A percentile compares a stretch with the other conserved stretches of the same genome.
These are phyloP conservation scores for Populus euphratica DNA, from an alignment of 345 rosid genomes.

Conservation along the genomic window DNA sequence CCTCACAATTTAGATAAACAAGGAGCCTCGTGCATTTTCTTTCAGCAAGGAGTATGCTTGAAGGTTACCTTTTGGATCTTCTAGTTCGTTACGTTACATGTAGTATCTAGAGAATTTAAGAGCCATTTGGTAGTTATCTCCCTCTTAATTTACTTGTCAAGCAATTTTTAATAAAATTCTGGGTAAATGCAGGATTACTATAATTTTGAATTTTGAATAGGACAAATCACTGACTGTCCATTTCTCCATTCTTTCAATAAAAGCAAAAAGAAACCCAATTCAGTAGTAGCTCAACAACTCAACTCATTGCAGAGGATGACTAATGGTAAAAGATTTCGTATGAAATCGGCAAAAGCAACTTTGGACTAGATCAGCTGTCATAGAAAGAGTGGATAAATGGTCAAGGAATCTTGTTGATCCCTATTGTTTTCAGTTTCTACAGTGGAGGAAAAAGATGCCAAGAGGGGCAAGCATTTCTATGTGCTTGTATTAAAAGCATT, in stretches of 20 bases:
- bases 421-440: constrained; percentile 10
- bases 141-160: neutral
- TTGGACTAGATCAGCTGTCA: constrained; percentile 32
- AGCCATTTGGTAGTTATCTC: neutral
- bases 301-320: neutral
- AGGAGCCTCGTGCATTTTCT: no score
- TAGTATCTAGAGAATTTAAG: neutral
- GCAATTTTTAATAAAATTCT: neutral
- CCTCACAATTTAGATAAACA: no score
- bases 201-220: neutral
- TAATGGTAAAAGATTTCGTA: constrained; percentile 9
- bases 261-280: constrained; percentile 13
- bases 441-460: constrained; percentile 42
- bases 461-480: constrained; percentile 21
- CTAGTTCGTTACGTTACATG: neutral
- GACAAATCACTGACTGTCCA: neutral
- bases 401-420: constrained; percentile 54
- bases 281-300: constrained; percentile 7
- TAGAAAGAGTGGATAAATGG: constrained; percentile 37
- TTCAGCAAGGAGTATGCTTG: no score
- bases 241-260: neutral
- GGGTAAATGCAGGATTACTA: neutral
- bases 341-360: constrained; percentile 29
- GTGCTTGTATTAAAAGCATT: constrained; percentile 5
- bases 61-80: neutral